A percentile compares a stretch with the other conserved stretches of the same genome.
Conservation (phyloP, 1,284 basidiomycete species). For the Chondrostereum purpureum region DNA sequence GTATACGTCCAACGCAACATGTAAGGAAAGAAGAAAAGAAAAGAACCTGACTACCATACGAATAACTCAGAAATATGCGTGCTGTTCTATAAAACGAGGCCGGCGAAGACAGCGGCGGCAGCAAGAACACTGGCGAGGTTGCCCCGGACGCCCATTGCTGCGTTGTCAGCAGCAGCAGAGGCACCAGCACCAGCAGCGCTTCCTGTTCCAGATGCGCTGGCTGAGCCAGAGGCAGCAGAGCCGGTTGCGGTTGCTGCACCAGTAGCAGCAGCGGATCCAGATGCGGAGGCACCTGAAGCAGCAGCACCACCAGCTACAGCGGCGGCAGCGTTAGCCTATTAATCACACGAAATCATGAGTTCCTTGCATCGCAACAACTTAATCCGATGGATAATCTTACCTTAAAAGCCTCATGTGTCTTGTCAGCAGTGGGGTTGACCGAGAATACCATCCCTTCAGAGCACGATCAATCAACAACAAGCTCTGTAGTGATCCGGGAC, state of each 20-base stretch:
- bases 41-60: neutral
- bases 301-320: neutral
- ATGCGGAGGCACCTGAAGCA: neutral
- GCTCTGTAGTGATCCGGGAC: neutral
- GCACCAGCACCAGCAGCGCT: neutral
- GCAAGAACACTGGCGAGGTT: neutral
- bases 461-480: neutral
- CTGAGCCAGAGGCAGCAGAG: neutral
- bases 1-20: neutral
- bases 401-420: neutral
- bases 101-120: neutral
- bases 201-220: neutral
- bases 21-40: too few relatives aligned
- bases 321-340: neutral
- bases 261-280: neutral
- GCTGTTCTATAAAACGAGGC: slow-evolving; percentile 1
- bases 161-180: neutral
- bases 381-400: too few relatives aligned
- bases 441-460: neutral
- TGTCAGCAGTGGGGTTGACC: neutral
- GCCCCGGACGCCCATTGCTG: neutral
- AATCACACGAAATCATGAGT: too few relatives aligned
- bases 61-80: neutral
- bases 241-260: neutral
- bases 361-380: too few relatives aligned